These are phyloP conservation scores for Oidiodendron maius DNA, from an alignment of 495 filamentous ascomycete genomes.

Conservation along the genomic window DNA sequence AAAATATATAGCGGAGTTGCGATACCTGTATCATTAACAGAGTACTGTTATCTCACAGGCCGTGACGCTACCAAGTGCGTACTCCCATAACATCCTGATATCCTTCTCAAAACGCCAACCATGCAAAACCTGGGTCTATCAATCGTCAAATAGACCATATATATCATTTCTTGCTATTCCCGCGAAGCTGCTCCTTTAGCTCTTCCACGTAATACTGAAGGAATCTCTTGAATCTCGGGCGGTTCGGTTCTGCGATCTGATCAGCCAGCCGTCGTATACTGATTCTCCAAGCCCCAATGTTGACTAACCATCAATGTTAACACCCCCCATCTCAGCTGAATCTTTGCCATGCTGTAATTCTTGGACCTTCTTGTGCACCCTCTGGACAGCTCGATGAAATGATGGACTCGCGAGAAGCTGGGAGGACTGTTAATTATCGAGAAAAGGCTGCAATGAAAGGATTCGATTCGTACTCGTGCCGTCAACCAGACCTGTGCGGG, in stretches of 20 bases:
- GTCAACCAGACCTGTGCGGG: conserved; percentile 23
- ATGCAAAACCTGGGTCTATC: neutral
- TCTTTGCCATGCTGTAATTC: conserved; percentile 47
- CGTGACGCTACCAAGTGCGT: too few species aligned
- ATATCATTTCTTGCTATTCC: conserved; percentile 14
- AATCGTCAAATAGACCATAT: neutral
- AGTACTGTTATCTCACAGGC: too few species aligned
- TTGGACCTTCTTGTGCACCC: conserved; percentile 48
- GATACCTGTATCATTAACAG: too few species aligned
- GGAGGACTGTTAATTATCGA: neutral
- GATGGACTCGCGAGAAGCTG: conserved; percentile 55
- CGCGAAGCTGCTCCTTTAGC: conserved; percentile 49
- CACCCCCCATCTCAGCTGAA: conserved; percentile 52
- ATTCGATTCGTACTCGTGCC: conserved; percentile 18
- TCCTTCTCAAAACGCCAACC: neutral
- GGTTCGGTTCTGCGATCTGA: conserved; percentile 13
- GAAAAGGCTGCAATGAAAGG: neutral
- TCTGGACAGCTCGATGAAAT: conserved; percentile 54
- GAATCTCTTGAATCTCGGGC: conserved; percentile 36
- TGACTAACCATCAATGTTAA: conserved; percentile 46
- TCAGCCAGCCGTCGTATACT: conserved; percentile 4
- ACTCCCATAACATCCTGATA: too few species aligned
- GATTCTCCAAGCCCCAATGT: neutral
- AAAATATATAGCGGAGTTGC: too few species aligned
- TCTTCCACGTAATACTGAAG: conserved; percentile 52